Conservation (phyloP, 179 eudicot genomes). For the Spergularia azorica region DNA sequence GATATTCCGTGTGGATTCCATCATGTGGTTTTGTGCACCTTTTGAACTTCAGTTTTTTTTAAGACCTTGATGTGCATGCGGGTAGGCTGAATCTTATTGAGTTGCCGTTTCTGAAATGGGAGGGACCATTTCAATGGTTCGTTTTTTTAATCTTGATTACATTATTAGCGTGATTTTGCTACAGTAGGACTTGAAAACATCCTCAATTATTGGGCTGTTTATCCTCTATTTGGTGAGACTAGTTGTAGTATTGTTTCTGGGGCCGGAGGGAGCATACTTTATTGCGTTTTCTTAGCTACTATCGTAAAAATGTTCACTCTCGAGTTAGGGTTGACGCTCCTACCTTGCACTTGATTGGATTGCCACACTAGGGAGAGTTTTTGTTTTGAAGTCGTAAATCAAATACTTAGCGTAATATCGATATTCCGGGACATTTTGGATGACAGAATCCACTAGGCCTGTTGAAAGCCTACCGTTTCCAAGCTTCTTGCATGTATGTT, state of each 20-base stretch:
- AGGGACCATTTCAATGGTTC: conserved; percentile 18
- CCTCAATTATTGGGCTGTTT: neutral
- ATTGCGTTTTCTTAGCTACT: neutral
- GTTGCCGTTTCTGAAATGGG: conserved; percentile 17
- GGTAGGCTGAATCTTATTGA: neutral
- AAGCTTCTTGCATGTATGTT: neutral
- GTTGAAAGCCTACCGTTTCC: neutral
- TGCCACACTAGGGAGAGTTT: neutral
- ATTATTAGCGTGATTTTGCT: neutral
- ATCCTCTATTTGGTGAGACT: neutral
- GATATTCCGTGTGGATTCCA: conserved; percentile 28
- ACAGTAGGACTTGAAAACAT: neutral
- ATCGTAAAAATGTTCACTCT: neutral
- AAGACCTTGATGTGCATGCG: conserved; percentile 32
- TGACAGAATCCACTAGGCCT: neutral
- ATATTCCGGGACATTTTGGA: neutral
- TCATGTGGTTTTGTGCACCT: conserved; percentile 21
- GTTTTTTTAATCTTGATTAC: neutral
- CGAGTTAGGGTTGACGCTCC: neutral
- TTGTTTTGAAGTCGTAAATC: neutral
- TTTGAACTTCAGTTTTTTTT: conserved; percentile 11
- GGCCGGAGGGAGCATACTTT: too few species aligned
- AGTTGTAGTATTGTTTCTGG: too few species aligned
- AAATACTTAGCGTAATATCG: neutral
- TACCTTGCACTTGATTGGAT: too few species aligned